phyloP scores from a whole-genome alignment of 1,284 basidiomycete genomes.

The Peniophora sp. region DNA sequence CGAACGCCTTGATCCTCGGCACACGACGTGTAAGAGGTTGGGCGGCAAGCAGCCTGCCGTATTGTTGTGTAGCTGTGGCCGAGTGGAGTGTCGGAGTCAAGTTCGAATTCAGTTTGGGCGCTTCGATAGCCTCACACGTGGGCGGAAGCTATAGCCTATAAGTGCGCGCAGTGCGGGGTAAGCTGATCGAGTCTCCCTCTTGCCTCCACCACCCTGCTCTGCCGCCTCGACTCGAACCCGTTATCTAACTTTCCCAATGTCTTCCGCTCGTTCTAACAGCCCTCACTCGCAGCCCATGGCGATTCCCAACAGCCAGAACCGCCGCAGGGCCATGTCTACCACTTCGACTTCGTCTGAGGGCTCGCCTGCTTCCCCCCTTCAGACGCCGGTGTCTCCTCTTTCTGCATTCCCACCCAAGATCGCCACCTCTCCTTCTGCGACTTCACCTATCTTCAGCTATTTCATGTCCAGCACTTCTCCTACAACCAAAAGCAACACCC shows the following conservation, averaged over 20 bases:
- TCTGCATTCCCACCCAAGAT: slow-evolving; percentile 33
- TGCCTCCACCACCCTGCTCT: slow-evolving; percentile 7
- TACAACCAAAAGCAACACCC: slow-evolving; percentile 34
- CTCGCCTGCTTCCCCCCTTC: slow-evolving; percentile 31
- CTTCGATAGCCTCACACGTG: too few relatives aligned
- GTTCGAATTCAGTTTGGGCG: too few relatives aligned
- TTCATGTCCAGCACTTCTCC: slow-evolving; percentile 54
- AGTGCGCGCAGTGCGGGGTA: too few relatives aligned
- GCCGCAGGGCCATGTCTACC: slow-evolving; percentile 32
- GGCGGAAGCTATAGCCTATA: too few relatives aligned
- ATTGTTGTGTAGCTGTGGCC: too few relatives aligned
- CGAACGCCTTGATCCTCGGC: too few relatives aligned
- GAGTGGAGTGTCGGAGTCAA: too few relatives aligned
- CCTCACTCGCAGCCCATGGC: slow-evolving; percentile 59
- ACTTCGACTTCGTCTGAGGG: slow-evolving; percentile 36
- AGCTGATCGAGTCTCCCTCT: neutral
- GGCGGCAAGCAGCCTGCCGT: too few relatives aligned
- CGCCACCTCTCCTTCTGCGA: slow-evolving; percentile 40
- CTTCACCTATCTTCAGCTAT: slow-evolving; percentile 63
- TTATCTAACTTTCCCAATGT: neutral
- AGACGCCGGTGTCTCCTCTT: slow-evolving; percentile 33
- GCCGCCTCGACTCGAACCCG: slow-evolving; percentile 3
- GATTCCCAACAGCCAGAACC: slow-evolving; percentile 32
- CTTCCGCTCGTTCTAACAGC: slow-evolving; percentile 8
- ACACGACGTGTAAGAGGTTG: too few relatives aligned